Base-by-base conservation (phyloP, 2,329 filamentous ascomycete species). In the Diaporthe aspalathi region DNA sequence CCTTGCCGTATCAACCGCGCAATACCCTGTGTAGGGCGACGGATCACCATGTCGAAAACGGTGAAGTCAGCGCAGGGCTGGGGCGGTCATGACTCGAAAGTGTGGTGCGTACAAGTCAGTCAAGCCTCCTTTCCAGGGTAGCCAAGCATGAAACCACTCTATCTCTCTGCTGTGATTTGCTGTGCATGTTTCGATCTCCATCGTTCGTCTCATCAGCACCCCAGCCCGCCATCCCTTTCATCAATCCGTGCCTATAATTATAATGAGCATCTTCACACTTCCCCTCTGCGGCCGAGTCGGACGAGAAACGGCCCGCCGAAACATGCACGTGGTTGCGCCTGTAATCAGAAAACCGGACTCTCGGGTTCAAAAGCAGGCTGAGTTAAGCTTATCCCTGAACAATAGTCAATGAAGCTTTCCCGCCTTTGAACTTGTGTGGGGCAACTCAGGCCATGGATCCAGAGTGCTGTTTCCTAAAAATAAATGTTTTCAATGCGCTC, bases 141-240 rank as follows among this genome's bases (percentile, higher is more conserved):
- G 60, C 60, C 60, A 50, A 65, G 60, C 60, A 65, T 50, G 60
- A 50, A 38, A 29, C 60, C 60, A 65, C 60, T 65, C 20, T 65
- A 65, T 65, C n/a, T n/a, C 16, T 14, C 29, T 0, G 43, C 60
- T 65, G 29, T 65, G 60, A 65, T 65, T 65, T 65, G 60, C 43
- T 38, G 8, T 35, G 16, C n/a, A 43, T 8, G 60, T 38, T 65
- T 65, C 60, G 60, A 50, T 65, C 45, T 65, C 60, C 60, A 65
- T 65, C 60, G 60, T 65, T 65, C 29, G 60, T 65, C 60, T 65
- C 60, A 50, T 65, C 43, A 16, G 60, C n/a, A n/a, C 60, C 60
- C 60, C 60, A 65, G 60, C 60, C 20, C 29, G 11, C 60, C 29
- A 50, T 65, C 60, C 60, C 43, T 49, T 38, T 65, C 60, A 65